Base-by-base conservation (phyloP, 768 basidiomycete species). In the Tulasnella calospora region DNA sequence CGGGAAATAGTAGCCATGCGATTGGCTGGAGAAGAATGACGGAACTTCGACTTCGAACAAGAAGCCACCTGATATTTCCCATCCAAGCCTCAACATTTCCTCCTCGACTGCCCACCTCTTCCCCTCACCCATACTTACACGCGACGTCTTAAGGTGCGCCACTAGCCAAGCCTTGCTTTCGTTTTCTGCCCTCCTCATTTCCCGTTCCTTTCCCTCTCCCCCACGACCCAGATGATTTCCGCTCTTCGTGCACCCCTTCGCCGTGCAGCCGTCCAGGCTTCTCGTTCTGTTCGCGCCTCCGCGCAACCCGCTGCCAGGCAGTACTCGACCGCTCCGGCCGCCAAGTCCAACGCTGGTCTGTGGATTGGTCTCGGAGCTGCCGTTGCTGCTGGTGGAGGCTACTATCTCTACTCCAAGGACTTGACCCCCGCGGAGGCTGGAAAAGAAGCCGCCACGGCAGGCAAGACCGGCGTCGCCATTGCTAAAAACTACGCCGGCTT, bases 401-500 rank as follows among this genome's bases (percentile, higher is more conserved):
- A 89, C 85, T 92, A 90, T 83, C 83, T 88, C 80, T 89, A 87
- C 84, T 87, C 86, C 41, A 81, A 84, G 27, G 83, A 85, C 41
- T 30, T 73, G 19, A 73, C 77, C n/a, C 41, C 70, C 30, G 38
- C 69, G 8, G 88, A 89, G 73, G 83, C 87, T 13, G 86, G 87
- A 6, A 87, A 86, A 81, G 86, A 89, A 73, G 87, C 89, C 19
- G 85, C 85, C 35, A 88, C 90, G 57, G 87, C 89, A 23, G 82
- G 88, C 77, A 92, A 90, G 83, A 89, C 91, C 9, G 89, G 88
- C 19, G 85, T 87, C 4, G 91, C 94, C 85, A 82, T 86, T 33
- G 88, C 87, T 19, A 93, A 91, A 83, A 89, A 86, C 78, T 89
- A 87, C 44, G 86, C 89, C 57, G 92, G 92, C 79, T 91, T 95